Conservation (phyloP, 352 stramenopile species). For the Globisporangium yorkense region DNA sequence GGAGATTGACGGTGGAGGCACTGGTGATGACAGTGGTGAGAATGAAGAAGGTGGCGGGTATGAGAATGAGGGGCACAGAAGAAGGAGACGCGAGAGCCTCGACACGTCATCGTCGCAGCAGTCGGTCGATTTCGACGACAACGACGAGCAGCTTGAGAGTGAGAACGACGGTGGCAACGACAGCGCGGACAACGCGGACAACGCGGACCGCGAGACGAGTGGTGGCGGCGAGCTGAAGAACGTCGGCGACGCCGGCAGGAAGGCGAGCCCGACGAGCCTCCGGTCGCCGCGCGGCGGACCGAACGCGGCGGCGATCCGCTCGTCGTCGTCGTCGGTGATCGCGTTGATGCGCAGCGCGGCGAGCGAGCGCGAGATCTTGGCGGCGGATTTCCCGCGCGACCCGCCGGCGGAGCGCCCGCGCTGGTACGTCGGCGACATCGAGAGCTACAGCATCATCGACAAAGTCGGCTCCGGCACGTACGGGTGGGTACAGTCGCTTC, state of each 20-base stretch:
- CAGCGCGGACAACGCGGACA: constrained; percentile 9
- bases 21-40: neutral
- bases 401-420: constrained; percentile 33
- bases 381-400: constrained; percentile 33
- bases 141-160: neutral
- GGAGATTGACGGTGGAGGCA: neutral
- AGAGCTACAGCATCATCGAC: constrained; percentile 87
- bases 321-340: constrained; percentile 52
- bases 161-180: constrained; percentile 11
- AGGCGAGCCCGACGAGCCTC: neutral
- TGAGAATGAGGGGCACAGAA: neutral
- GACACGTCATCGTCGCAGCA: neutral
- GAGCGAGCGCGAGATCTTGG: constrained; percentile 72
- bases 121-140: constrained; percentile 1
- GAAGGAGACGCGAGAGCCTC: neutral
- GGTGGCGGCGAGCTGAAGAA: neutral
- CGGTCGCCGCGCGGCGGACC: constrained; percentile 7
- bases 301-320: constrained; percentile 14
- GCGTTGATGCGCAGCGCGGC: constrained; percentile 64
- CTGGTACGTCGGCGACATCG: constrained; percentile 84
- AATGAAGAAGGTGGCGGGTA: constrained; percentile 18
- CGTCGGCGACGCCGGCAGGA: neutral
- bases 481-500: constrained; percentile 36
- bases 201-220: neutral
- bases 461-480: constrained; percentile 85